These are phyloP conservation scores for Halophytophthora batemanensis DNA, from an alignment of 352 stramenopile species.

Conservation along the genomic window DNA sequence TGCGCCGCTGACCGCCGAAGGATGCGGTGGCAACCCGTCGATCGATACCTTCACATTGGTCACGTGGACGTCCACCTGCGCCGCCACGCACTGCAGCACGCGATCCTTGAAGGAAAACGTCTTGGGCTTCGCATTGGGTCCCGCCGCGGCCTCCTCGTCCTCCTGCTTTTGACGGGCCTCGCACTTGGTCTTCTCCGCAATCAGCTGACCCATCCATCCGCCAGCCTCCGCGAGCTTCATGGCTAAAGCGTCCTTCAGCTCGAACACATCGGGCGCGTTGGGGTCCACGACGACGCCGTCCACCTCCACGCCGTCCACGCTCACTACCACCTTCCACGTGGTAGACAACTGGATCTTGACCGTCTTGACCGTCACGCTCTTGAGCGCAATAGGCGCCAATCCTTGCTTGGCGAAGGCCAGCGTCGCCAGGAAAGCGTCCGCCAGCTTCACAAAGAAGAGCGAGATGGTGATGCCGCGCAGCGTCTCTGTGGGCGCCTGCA, in stretches of 20 bases:
- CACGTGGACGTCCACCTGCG: slow-evolving; percentile 56
- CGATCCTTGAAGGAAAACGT: slow-evolving; percentile 60
- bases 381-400: slow-evolving; percentile 40
- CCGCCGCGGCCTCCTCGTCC: slow-evolving; percentile 7
- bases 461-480: slow-evolving; percentile 46
- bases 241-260: slow-evolving; percentile 44
- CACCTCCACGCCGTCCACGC: slow-evolving; percentile 44
- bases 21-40: slow-evolving; percentile 23
- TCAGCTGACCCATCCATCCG: slow-evolving; percentile 32
- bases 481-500: slow-evolving; percentile 9
- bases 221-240: slow-evolving; percentile 53
- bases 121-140: slow-evolving; percentile 13
- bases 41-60: slow-evolving; percentile 38
- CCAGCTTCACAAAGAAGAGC: slow-evolving; percentile 54
- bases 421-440: slow-evolving; percentile 49
- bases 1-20: slow-evolving; percentile 20
- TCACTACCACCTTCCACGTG: slow-evolving; percentile 52
- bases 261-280: slow-evolving; percentile 36
- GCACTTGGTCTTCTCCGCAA: slow-evolving; percentile 34
- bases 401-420: slow-evolving; percentile 60
- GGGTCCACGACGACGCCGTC: slow-evolving; percentile 43
- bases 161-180: slow-evolving; percentile 31
- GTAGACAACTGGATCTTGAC: slow-evolving; percentile 46
- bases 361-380: slow-evolving; percentile 35
- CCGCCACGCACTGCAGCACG: slow-evolving; percentile 55